A percentile compares a stretch with the other conserved stretches of the same genome.
Evolutionary conservation across 257 asterid genomes (phyloP).

Genomic region (Capsicum pubescens): DNA sequence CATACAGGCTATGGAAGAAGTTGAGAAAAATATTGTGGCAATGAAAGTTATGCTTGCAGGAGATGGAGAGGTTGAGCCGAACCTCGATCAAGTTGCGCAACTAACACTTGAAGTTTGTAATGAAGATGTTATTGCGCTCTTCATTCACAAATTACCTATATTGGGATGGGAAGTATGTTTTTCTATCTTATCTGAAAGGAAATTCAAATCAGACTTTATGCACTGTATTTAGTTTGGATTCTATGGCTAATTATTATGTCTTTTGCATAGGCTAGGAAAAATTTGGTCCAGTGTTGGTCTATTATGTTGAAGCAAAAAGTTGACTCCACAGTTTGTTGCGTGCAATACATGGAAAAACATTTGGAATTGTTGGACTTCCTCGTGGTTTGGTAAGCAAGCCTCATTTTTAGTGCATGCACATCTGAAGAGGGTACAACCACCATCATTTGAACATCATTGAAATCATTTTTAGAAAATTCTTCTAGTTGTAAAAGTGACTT

Average conservation of each 20-base stretch:
- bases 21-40: conserved; percentile 85
- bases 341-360: conserved; percentile 89
- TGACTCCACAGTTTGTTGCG: conserved; percentile 67
- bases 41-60: conserved; percentile 89
- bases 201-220: neutral
- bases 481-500: neutral
- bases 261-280: conserved; percentile 78
- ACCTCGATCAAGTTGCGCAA: conserved; percentile 74
- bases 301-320: conserved; percentile 90
- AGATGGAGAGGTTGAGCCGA: conserved; percentile 92
- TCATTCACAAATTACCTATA: conserved; percentile 83
- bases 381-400: conserved; percentile 75
- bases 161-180: conserved; percentile 97
- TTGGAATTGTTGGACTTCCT: conserved; percentile 95
- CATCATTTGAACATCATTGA: conserved; percentile 10
- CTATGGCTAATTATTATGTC: conserved; percentile 37
- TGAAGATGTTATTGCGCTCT: conserved; percentile 84
- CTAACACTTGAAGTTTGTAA: conserved; percentile 79
- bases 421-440: conserved; percentile 12
- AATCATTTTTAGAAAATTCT: conserved; percentile 15
- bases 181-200: conserved; percentile 16
- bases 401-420: conserved; percentile 22
- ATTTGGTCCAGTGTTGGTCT: conserved; percentile 89
- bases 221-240: conserved; percentile 21
- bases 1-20: conserved; percentile 92